phyloP scores from a whole-genome alignment of 179 eudicot species.

The Silene coronaria region DNA sequence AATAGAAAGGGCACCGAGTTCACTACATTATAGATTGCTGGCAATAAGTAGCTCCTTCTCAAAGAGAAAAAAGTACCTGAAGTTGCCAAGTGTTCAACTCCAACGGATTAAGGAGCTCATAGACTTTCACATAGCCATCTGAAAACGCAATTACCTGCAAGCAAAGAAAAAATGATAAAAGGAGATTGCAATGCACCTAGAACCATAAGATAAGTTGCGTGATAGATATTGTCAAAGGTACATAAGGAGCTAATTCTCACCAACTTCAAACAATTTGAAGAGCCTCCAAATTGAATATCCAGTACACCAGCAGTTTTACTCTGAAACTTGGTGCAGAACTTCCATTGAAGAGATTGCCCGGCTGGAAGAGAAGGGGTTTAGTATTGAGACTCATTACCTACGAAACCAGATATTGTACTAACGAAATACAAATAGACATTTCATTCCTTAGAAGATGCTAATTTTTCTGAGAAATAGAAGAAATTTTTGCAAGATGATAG shows the following conservation, averaged over 20 bases:
- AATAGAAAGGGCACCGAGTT: background rate
- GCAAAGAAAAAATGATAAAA: conserved; percentile 9
- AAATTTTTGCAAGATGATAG: background rate
- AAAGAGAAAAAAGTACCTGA: conserved; percentile 49
- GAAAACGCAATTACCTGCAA: conserved; percentile 79
- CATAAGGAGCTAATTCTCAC: conserved; percentile 35
- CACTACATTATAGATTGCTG: background rate
- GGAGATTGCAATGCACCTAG: background rate
- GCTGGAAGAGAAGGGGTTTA: conserved; percentile 25
- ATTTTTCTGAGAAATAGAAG: background rate
- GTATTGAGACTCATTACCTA: background rate
- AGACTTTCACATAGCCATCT: conserved; percentile 75
- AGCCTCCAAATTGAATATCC: conserved; percentile 71
- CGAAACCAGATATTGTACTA: background rate
- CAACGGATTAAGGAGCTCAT: conserved; percentile 68
- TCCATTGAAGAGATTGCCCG: conserved; percentile 58
- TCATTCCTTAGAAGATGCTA: background rate
- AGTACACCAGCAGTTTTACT: conserved; percentile 45
- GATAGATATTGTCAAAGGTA: background rate
- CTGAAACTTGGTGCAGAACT: conserved; percentile 59
- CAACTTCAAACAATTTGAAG: conserved; percentile 64
- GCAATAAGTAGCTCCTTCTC: background rate
- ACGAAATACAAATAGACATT: background rate
- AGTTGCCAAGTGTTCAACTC: conserved; percentile 87
- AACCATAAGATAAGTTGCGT: background rate